Percentiles rank a stretch among this genome's conserved stretches.
These are phyloP conservation scores for Polyplosphaeria fusca DNA, from an alignment of 495 filamentous ascomycete genomes.

Conservation along the genomic window DNA sequence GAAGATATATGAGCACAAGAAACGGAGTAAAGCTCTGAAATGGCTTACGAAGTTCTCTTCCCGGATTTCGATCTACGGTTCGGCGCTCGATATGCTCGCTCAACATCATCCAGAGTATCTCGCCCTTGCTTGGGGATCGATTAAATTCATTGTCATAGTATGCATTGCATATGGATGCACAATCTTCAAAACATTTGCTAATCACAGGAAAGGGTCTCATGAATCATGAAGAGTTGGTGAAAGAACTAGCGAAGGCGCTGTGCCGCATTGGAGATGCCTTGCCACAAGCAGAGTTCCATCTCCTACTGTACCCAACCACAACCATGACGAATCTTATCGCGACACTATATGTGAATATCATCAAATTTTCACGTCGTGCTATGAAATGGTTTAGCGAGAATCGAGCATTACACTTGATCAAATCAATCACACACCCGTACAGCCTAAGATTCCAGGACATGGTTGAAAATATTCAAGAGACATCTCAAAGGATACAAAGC, in stretches of 20 bases:
- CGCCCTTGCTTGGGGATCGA: constrained; percentile 9
- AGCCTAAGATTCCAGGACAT: constrained; percentile 34
- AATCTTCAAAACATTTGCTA: too few relatives aligned
- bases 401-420: constrained; percentile 23
- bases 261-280: constrained; percentile 38
- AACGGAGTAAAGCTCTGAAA: not conserved
- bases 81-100: not conserved
- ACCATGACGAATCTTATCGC: constrained; percentile 37
- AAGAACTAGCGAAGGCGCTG: constrained; percentile 33
- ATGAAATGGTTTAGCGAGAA: constrained; percentile 40
- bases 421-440: constrained; percentile 30
- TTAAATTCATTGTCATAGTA: constrained; percentile 7
- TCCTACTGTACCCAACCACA: constrained; percentile 40
- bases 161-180: not conserved
- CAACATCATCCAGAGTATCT: constrained; percentile 15
- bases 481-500: not conserved
- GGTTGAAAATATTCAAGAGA: constrained; percentile 28
- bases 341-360: constrained; percentile 38
- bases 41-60: not conserved
- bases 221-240: constrained; percentile 36
- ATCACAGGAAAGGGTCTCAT: constrained; percentile 20
- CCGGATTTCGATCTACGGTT: constrained; percentile 1
- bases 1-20: not conserved
- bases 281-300: constrained; percentile 36
- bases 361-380: constrained; percentile 37